These are phyloP conservation scores for Kazachstania africana DNA, from an alignment of 805 yeast species.

Conservation along the genomic window DNA sequence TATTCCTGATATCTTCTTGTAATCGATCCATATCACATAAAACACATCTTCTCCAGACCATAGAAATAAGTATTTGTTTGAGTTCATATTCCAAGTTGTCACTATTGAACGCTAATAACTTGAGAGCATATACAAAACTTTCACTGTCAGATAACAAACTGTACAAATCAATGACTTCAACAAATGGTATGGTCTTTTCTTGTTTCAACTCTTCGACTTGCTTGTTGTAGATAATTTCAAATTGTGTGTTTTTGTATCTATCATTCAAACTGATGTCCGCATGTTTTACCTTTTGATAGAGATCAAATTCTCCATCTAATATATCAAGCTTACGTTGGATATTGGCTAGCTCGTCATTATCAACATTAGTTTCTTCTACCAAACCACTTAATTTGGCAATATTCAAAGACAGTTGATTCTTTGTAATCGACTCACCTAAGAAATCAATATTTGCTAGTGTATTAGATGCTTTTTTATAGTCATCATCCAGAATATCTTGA, in stretches of 20 bases:
- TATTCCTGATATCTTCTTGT: conserved; percentile 35
- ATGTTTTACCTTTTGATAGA: conserved; percentile 21
- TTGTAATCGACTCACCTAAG: conserved; percentile 31
- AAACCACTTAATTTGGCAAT: conserved; percentile 60
- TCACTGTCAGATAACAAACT: conserved; percentile 33
- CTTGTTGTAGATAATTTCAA: conserved; percentile 13
- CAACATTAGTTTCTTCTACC: conserved; percentile 24
- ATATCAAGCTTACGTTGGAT: conserved; percentile 41
- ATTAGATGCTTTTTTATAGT: conserved; percentile 39
- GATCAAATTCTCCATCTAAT: conserved; percentile 38
- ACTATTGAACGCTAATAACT: conserved; percentile 33
- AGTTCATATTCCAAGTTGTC: conserved; percentile 21
- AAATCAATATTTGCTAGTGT: conserved; percentile 34
- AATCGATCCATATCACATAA: no score
- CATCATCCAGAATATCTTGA: conserved; percentile 40
- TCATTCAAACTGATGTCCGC: conserved; percentile 15
- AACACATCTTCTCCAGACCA: conserved; percentile 52
- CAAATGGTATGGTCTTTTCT: conserved; percentile 29
- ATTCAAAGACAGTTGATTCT: conserved; percentile 44
- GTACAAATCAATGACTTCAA: conserved; percentile 41
- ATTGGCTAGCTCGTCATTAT: conserved; percentile 22
- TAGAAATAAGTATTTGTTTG: conserved; percentile 22
- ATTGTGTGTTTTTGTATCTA: conserved; percentile 12
- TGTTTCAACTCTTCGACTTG: conserved; percentile 13
- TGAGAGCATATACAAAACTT: conserved; percentile 36